These are phyloP conservation scores for Fagopyrum esculentum DNA, from an alignment of 148 eudicot species.

Conservation along the genomic window DNA sequence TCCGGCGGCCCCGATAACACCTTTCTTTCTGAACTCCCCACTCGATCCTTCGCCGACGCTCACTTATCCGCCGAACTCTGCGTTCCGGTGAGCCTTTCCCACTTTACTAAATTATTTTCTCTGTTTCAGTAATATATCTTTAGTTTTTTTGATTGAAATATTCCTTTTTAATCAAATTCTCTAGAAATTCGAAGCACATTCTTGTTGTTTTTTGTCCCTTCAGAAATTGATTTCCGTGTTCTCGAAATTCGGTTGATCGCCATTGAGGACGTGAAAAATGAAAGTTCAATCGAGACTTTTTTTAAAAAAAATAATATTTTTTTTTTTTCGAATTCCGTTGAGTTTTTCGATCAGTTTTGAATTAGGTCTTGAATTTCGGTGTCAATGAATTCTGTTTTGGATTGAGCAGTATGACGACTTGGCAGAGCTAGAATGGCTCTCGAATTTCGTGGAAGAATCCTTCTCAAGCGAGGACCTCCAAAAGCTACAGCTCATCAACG, in stretches of 20 bases:
- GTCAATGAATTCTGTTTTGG: background rate
- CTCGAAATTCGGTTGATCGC: background rate
- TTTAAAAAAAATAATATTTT: too few relatives aligned
- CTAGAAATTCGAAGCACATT: background rate
- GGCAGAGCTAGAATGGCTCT: conserved; percentile 25
- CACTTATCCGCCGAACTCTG: conserved; percentile 73
- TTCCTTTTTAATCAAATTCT: background rate
- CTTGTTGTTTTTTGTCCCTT: background rate
- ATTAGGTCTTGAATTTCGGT: background rate
- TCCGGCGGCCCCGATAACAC: conserved; percentile 40
- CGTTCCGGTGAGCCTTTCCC: conserved; percentile 60
- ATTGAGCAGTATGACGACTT: conserved; percentile 17
- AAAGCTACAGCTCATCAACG: conserved; percentile 25
- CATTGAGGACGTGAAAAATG: background rate
- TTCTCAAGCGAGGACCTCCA: conserved; percentile 18
- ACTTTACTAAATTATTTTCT: background rate
- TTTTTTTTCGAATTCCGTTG: background rate
- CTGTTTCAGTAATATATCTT: background rate
- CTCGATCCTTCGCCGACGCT: conserved; percentile 45
- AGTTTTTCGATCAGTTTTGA: background rate
- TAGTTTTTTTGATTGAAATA: background rate
- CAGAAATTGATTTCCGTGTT: conserved; percentile 2
- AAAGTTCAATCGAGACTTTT: background rate
- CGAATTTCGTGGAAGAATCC: conserved; percentile 22
- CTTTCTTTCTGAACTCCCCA: conserved; percentile 15